Evolutionary conservation across 2,329 filamentous ascomycete genomes (phyloP).

Genomic region (Sporothrix inflata): DNA sequence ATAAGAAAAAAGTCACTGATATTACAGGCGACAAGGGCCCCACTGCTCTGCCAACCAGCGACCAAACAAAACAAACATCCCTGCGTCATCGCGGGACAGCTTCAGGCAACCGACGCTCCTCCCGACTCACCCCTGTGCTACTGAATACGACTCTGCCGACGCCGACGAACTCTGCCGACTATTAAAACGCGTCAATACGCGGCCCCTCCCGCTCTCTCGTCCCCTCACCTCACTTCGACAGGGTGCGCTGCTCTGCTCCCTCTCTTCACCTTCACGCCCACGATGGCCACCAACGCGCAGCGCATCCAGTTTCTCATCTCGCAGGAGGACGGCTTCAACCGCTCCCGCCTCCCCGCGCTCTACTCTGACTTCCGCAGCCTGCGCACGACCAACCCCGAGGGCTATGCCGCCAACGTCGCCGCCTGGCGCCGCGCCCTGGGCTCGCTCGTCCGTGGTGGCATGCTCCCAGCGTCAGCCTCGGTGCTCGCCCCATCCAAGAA

Average conservation of each 20-base stretch:
- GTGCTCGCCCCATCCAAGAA: background rate
- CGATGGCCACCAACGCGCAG: slow-evolving; percentile 33
- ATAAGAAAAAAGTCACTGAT: background rate
- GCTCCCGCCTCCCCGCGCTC: slow-evolving; percentile 36
- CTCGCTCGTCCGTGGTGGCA: slow-evolving; percentile 40
- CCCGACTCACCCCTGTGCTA: background rate
- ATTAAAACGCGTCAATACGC: background rate
- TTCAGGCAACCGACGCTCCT: slow-evolving; percentile 13
- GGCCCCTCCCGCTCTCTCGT: background rate
- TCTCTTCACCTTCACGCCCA: background rate
- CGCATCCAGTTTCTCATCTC: slow-evolving; percentile 34
- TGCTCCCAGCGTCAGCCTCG: slow-evolving; percentile 37
- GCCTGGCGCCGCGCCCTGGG: slow-evolving; percentile 44
- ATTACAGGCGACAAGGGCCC: background rate
- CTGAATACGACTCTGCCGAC: slow-evolving; percentile 1
- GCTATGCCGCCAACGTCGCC: slow-evolving; percentile 42
- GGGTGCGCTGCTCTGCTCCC: background rate
- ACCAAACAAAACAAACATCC: slow-evolving; percentile 15
- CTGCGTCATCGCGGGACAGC: slow-evolving; percentile 30
- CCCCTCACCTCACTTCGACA: background rate
- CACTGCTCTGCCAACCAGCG: slow-evolving; percentile 18
- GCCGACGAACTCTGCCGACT: background rate
- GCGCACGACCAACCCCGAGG: slow-evolving; percentile 36
- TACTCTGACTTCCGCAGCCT: slow-evolving; percentile 39
- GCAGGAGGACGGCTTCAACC: slow-evolving; percentile 33